Evolutionary conservation across 352 stramenopile genomes (phyloP), one percentile per base, ranked within the genome.

Genomic region (Plasmopara muralis): DNA sequence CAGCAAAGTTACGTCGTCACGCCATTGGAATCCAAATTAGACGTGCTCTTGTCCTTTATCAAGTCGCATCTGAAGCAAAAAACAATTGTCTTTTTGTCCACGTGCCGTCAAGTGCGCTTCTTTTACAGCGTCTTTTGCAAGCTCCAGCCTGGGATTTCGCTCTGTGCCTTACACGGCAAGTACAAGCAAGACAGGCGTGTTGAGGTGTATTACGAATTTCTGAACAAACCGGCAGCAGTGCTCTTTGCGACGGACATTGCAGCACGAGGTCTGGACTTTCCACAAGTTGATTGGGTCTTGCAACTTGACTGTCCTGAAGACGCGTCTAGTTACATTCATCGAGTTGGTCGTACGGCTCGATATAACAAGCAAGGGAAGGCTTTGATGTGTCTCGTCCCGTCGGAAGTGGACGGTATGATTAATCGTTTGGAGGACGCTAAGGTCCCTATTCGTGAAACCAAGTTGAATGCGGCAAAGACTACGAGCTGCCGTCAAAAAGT

Each of bases 221-320:
- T 98, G 15, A 93, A 93, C 77, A 93, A 92, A 18, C 83, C 83
- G 0, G 77, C 85, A n/a, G 80, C 77, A 12, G 95, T 99, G 35
- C 59, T 99, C 9, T 98, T 99, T 66, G 93, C 94, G 5, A 99
- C 97, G 0, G 97, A 99, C 68, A 97, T 99, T 50, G 97, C 96
- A 0, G 90, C 96, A 6, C 80, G 97, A 37, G 97, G 97, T 28
- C 77, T 99, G 15, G 97, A 99, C 60, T 99, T 99, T 73, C 96
- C 96, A 9, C 75, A 89, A 34, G 95, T 99, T 14, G 96, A 99
- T 77, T 99, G 97, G 97, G 97, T 99, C n/a, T 52, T 96, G 45
- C 85, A 97, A 70, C 83, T 97, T 5, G 97, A 99, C 71, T 97
- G 93, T 29, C 97, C 97, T 0, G 96, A 99, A 74, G 96, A 99